Evolutionary conservation across 2,329 filamentous ascomycete genomes (phyloP), one percentile per base, ranked within the genome.

Genomic region (Pseudogymnoascus sp.): DNA sequence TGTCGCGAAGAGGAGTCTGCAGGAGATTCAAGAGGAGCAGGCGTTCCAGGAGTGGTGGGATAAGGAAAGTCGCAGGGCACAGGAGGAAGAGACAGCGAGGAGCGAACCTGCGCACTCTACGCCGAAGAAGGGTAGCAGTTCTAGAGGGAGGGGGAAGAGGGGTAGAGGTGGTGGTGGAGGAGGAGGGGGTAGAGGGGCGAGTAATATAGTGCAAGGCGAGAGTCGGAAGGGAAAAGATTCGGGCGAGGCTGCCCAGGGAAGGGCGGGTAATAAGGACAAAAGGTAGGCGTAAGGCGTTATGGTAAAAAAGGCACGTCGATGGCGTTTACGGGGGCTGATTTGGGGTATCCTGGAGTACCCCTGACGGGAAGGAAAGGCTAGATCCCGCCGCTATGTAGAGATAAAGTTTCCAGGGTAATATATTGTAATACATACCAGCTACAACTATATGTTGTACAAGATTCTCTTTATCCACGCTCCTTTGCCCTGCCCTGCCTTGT

Each of bases 21-120:
- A 96, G 71, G 95, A 97, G 67, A 99, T 99, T 64, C 95, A 99
- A 74, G 87, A 95, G 68, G 95, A 99, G 75, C 95, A 99, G 73
- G 91, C 91, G 61, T 99, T 99, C 73, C 91, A 97, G 73, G 88
- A 96, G 73, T 96, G 93, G 92, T 96, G 92, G 92, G 91, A 96
- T 68, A 87, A 89, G 66, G 93, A 96, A 75, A 91, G 88, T 70
- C 82, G 82, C 65, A 82, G 89, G 28, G 84, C 89, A 38, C 87
- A 88, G 67, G 84, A 88, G 68, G 70, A 73, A 63, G 69, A 71
- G 56, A 72, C 18, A 1, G 42, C 23, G 11, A 36, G 72, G 61
- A 69, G 50, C 16, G 50, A 56, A 14, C 50, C 69, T 38, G 64
- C 65, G 10, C 34, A 12, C 4, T 25, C 25, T 60, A 38, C 36